Evolutionary conservation across 2,329 filamentous ascomycete genomes (phyloP).

Genomic region (Talaromyces rugulosus): DNA sequence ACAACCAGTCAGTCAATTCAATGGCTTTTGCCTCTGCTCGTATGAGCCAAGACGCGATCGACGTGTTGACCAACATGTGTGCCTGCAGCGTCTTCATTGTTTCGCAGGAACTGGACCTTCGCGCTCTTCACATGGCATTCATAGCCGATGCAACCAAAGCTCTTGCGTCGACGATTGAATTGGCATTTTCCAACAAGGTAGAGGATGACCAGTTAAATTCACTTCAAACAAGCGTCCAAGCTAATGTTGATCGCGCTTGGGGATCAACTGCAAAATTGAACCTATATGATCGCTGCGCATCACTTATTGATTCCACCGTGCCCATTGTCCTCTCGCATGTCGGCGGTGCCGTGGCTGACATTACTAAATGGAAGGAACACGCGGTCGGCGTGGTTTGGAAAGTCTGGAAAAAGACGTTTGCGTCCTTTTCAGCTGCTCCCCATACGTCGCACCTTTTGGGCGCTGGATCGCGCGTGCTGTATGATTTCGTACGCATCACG

Average conservation of each 20-base stretch:
- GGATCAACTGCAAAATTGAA: not conserved
- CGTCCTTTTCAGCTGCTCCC: not conserved
- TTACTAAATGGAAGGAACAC: not conserved
- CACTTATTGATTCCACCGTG: not conserved
- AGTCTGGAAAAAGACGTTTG: not conserved
- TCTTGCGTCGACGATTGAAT: not conserved
- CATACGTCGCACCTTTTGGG: not conserved
- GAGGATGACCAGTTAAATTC: not conserved
- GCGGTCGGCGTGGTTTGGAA: not conserved
- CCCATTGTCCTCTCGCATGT: conserved; percentile 15
- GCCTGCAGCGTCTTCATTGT: not conserved
- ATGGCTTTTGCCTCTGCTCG: conserved; percentile 48
- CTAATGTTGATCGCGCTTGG: not conserved
- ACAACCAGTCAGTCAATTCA: conserved; percentile 63
- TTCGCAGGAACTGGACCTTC: conserved; percentile 34
- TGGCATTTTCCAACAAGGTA: not conserved
- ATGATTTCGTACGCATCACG: not conserved
- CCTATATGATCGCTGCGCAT: not conserved
- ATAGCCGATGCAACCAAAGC: not conserved
- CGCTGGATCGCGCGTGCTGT: not conserved
- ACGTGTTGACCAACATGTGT: not conserved
- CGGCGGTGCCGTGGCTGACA: not conserved
- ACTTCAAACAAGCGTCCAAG: not conserved
- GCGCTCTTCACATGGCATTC: conserved; percentile 23
- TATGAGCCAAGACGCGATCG: not conserved